Conservation (phyloP, 768 basidiomycete genomes). For the Pholiota microspora region DNA sequence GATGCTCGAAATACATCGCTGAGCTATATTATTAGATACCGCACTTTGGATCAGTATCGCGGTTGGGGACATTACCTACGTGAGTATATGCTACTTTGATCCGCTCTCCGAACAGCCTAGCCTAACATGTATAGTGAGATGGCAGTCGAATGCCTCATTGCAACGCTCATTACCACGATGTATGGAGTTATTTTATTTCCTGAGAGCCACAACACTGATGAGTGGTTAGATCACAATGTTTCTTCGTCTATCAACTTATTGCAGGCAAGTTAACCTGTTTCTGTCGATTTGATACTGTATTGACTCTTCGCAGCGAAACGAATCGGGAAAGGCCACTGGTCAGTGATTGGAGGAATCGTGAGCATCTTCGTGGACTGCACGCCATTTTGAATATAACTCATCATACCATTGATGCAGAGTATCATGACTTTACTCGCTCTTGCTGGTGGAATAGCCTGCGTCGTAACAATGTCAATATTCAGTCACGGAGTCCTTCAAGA, state of each 20-base stretch:
- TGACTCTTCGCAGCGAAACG: neutral
- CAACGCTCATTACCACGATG: slow-evolving; percentile 4
- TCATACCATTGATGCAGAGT: neutral
- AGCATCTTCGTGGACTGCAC: neutral
- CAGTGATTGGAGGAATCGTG: neutral
- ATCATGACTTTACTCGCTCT: neutral
- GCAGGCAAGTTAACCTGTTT: neutral
- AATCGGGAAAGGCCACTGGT: slow-evolving; percentile 4
- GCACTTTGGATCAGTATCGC: neutral
- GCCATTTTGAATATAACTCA: neutral
- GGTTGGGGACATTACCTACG: neutral
- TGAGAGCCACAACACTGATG: too few relatives aligned
- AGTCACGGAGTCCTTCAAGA: slow-evolving; percentile 2
- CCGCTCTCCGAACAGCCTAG: neutral
- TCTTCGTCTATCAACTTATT: slow-evolving; percentile 5
- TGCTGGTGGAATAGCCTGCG: slow-evolving; percentile 7
- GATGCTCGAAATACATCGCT: neutral
- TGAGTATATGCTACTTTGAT: neutral
- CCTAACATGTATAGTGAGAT: neutral
- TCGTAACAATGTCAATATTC: slow-evolving; percentile 3
- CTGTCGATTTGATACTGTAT: neutral
- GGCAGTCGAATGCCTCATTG: slow-evolving; percentile 7
- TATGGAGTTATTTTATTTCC: too few relatives aligned
- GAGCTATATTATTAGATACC: neutral
- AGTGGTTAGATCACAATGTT: slow-evolving; percentile 5